phyloP scores from a whole-genome alignment of 192 early-diverging fungal genomes.

The Coemansia sp. region DNA sequence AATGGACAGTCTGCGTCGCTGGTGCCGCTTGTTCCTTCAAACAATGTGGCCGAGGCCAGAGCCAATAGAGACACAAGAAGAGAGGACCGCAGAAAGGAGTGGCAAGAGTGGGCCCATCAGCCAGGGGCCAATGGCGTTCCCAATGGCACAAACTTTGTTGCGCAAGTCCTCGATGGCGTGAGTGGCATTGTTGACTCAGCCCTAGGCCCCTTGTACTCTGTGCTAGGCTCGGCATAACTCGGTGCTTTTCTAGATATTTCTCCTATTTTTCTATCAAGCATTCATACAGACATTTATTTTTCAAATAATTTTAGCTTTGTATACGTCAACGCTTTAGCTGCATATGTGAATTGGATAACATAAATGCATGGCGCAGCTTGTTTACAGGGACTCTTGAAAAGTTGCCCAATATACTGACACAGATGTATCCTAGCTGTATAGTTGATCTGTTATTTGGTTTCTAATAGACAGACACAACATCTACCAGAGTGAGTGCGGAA shows the following conservation, averaged over 20 bases:
- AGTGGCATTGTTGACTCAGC: slow-evolving; percentile 55
- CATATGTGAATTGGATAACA: background rate
- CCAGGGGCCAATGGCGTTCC: slow-evolving; percentile 36
- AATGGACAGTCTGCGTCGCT: slow-evolving; percentile 6
- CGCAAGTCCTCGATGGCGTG: slow-evolving; percentile 41
- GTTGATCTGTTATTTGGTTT: background rate
- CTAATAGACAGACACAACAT: background rate
- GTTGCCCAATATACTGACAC: background rate
- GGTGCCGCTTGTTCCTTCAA: slow-evolving; percentile 1
- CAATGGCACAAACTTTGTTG: slow-evolving; percentile 48
- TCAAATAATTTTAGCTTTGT: background rate
- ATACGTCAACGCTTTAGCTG: background rate
- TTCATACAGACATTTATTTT: too few species aligned
- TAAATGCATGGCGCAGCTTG: slow-evolving; percentile 5
- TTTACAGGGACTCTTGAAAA: background rate
- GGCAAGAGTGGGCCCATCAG: slow-evolving; percentile 48
- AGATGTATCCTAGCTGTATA: background rate
- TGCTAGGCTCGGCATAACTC: slow-evolving; percentile 14
- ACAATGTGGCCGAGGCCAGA: slow-evolving; percentile 5
- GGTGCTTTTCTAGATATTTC: background rate
- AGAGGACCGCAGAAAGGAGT: slow-evolving; percentile 47
- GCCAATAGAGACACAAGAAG: slow-evolving; percentile 38
- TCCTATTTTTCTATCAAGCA: too few species aligned
- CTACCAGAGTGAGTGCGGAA: background rate
- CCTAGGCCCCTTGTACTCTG: slow-evolving; percentile 47